These are phyloP conservation scores for Westerdykella ornata DNA, from an alignment of 2,329 filamentous ascomycete species.

Conservation along the genomic window DNA sequence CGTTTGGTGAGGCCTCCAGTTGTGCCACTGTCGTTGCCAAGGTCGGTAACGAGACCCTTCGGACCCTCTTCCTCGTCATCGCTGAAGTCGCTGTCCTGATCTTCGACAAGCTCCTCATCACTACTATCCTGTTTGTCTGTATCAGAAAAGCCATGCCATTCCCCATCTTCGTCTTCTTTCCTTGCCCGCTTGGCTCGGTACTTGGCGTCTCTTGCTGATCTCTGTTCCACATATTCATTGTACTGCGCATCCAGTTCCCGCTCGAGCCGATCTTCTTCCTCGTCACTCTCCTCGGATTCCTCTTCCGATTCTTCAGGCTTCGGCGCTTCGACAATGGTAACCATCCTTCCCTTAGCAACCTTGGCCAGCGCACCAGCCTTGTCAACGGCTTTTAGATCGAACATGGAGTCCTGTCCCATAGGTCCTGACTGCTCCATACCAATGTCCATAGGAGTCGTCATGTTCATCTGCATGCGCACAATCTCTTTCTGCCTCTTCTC, in stretches of 20 bases:
- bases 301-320: constrained; percentile 43
- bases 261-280: constrained; percentile 76
- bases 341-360: constrained; percentile 74
- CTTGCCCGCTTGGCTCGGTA: constrained; percentile 84
- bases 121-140: constrained; percentile 51
- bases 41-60: constrained; percentile 54
- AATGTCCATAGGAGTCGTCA: constrained; percentile 93
- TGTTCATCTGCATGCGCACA: constrained; percentile 93
- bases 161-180: constrained; percentile 63
- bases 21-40: constrained; percentile 50
- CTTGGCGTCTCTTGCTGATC: constrained; percentile 75
- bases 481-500: constrained; percentile 93
- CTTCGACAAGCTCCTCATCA: constrained; percentile 52
- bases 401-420: constrained; percentile 74
- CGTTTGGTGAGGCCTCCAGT: constrained; percentile 67
- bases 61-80: constrained; percentile 50
- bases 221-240: constrained; percentile 72
- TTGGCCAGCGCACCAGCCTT: constrained; percentile 63
- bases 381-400: constrained; percentile 75
- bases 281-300: constrained; percentile 55
- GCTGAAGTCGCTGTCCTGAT: constrained; percentile 59
- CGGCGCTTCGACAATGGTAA: constrained; percentile 51
- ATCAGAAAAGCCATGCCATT: constrained; percentile 84
- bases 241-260: constrained; percentile 83
- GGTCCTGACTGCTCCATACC: constrained; percentile 81